These are phyloP conservation scores for Exophiala phaeomuriformis DNA, from an alignment of 2,329 filamentous ascomycete genomes.

Conservation along the genomic window DNA sequence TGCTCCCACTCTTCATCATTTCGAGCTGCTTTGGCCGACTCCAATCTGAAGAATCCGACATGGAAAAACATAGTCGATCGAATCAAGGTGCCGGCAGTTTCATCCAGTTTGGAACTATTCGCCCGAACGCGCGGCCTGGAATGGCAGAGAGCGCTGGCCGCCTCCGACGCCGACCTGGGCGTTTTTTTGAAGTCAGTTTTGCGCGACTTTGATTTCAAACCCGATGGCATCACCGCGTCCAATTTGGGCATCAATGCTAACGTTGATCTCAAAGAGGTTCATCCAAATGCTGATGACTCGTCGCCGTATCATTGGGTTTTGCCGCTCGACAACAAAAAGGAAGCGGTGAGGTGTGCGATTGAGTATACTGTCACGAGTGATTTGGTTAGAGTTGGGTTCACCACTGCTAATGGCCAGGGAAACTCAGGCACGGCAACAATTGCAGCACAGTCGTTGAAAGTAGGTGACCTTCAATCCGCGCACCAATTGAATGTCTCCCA, in stretches of 20 bases:
- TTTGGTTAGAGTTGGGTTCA: not conserved
- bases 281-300: constrained; percentile 2
- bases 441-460: not conserved
- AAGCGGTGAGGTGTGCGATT: constrained; percentile 3
- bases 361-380: constrained; percentile 8
- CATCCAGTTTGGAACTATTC: constrained; percentile 20
- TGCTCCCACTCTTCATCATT: constrained; percentile 20
- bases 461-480: not conserved
- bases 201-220: not conserved
- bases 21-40: not conserved
- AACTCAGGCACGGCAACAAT: not conserved
- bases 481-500: constrained; percentile 8
- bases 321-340: not conserved
- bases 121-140: constrained; percentile 9
- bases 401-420: too few species aligned
- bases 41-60: not conserved
- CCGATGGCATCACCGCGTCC: not conserved
- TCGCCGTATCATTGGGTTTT: constrained; percentile 14
- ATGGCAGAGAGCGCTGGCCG: constrained; percentile 4
- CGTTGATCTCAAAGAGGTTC: constrained; percentile 3
- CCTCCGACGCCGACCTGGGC: constrained; percentile 4
- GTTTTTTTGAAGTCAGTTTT: constrained; percentile 5
- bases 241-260: constrained; percentile 12
- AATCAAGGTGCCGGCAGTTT: constrained; percentile 1
- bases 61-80: constrained; percentile 5